phyloP scores from a whole-genome alignment of 116 monocot species.

The Cymodocea nodosa region DNA sequence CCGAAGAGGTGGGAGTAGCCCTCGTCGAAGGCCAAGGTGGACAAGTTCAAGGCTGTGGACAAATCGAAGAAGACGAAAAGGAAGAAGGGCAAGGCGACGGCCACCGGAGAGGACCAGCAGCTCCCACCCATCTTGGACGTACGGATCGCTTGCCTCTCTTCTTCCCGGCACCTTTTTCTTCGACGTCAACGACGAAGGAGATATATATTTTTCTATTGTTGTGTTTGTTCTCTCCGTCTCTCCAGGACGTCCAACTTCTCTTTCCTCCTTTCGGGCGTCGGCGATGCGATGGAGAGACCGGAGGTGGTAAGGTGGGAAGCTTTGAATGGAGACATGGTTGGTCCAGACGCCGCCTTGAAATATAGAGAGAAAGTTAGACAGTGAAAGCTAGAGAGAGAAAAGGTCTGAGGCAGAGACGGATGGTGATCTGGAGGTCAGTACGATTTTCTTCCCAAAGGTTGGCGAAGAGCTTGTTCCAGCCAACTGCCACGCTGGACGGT shows the following conservation, averaged over 20 bases:
- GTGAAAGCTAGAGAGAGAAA: too few species aligned
- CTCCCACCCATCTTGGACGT: background rate
- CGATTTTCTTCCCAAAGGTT: too few species aligned
- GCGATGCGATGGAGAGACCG: background rate
- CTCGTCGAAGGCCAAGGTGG: slow-evolving; percentile 49
- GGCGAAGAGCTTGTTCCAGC: too few species aligned
- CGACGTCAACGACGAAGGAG: background rate
- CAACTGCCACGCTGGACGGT: too few species aligned
- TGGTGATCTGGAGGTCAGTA: slow-evolving; percentile 2
- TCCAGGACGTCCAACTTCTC: background rate
- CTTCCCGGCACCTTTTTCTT: too few species aligned
- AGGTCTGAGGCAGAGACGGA: too few species aligned
- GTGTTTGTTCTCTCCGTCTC: background rate
- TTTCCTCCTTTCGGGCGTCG: background rate
- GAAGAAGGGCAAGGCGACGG: background rate
- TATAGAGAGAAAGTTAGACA: background rate
- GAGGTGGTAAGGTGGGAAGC: background rate
- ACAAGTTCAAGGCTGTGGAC: slow-evolving; percentile 17
- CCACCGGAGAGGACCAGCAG: background rate
- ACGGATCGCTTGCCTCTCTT: background rate
- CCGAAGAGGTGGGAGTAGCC: slow-evolving; percentile 61
- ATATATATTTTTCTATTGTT: background rate
- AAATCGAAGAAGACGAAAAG: background rate
- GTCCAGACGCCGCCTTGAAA: background rate
- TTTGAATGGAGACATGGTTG: background rate